Conservation (phyloP, 495 filamentous ascomycete genomes). For the Entonaema liquescens region DNA sequence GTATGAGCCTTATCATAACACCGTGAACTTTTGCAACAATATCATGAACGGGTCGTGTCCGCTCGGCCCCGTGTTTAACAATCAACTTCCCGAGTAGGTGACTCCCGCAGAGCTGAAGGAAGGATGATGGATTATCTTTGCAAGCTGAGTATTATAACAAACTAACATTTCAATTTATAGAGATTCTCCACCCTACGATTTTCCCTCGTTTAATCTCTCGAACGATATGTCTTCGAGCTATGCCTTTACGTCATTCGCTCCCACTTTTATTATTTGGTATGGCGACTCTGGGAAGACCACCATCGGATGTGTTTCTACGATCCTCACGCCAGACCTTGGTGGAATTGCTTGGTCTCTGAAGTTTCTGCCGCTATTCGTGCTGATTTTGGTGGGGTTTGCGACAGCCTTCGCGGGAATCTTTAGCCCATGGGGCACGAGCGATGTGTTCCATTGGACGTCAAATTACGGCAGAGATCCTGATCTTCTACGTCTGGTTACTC, state of each 20-base stretch:
- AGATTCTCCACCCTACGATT: slow-evolving; percentile 47
- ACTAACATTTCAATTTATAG: slow-evolving; percentile 17
- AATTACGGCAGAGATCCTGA: slow-evolving; percentile 96
- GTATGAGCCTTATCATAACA: slow-evolving; percentile 69
- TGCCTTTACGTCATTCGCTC: slow-evolving; percentile 80
- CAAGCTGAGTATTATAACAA: slow-evolving; percentile 5
- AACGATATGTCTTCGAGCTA: slow-evolving; percentile 84
- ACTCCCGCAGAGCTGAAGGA: neutral
- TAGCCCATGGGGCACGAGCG: slow-evolving; percentile 91
- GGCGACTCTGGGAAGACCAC: slow-evolving; percentile 69
- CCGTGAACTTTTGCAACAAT: slow-evolving; percentile 69
- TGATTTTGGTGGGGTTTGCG: slow-evolving; percentile 81
- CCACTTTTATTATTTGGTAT: slow-evolving; percentile 74
- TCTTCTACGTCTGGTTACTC: slow-evolving; percentile 89
- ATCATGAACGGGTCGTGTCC: slow-evolving; percentile 74
- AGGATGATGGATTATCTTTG: neutral
- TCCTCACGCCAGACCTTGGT: slow-evolving; percentile 80
- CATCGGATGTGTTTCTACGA: slow-evolving; percentile 81
- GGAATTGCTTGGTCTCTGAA: slow-evolving; percentile 71
- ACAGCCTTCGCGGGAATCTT: slow-evolving; percentile 84
- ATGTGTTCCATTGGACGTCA: slow-evolving; percentile 92
- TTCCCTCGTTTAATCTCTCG: slow-evolving; percentile 76
- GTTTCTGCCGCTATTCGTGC: slow-evolving; percentile 79
- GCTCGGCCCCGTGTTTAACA: slow-evolving; percentile 74
- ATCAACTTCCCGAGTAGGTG: slow-evolving; percentile 62